Conservation (phyloP, 1,284 basidiomycete genomes). For the Ustilago vetiveriae region DNA sequence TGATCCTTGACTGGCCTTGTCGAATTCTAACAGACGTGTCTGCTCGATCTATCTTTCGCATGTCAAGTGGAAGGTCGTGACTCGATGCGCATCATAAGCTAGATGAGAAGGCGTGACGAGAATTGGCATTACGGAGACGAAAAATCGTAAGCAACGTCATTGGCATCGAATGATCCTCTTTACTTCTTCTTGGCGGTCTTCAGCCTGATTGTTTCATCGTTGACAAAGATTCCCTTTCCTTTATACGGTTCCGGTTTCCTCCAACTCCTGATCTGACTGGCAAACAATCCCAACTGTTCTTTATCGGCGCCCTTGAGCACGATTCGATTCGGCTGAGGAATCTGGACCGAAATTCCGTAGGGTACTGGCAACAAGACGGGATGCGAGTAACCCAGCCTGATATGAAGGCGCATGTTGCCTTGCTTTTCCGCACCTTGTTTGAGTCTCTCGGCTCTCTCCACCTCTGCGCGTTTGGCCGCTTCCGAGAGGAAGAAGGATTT, state of each 20-base stretch:
- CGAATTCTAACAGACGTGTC: too few species aligned
- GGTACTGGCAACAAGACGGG: constrained; percentile 82
- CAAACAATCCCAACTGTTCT: constrained; percentile 81
- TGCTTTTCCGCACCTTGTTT: constrained; percentile 19
- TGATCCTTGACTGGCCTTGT: not conserved
- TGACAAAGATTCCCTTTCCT: constrained; percentile 84
- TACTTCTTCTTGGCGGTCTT: constrained; percentile 97
- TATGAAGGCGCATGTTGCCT: constrained; percentile 50
- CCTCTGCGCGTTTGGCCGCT: constrained; percentile 45
- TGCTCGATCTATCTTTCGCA: not conserved
- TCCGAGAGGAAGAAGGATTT: constrained; percentile 48
- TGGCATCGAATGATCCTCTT: too few species aligned
- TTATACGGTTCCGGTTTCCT: constrained; percentile 96
- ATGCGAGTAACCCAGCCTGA: constrained; percentile 83
- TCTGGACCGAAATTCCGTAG: constrained; percentile 66
- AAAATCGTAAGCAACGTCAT: too few species aligned
- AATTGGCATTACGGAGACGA: too few species aligned
- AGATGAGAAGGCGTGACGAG: too few species aligned
- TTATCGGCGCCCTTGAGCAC: constrained; percentile 71
- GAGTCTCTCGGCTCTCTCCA: constrained; percentile 18
- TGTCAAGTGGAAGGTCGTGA: too few species aligned
- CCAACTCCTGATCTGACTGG: constrained; percentile 82
- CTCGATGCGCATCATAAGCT: too few species aligned
- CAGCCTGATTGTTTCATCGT: constrained; percentile 85
- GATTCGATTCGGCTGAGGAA: constrained; percentile 71